Evolutionary conservation across 2,329 filamentous ascomycete genomes (phyloP).

Genomic region (Hypoxylon sp.): DNA sequence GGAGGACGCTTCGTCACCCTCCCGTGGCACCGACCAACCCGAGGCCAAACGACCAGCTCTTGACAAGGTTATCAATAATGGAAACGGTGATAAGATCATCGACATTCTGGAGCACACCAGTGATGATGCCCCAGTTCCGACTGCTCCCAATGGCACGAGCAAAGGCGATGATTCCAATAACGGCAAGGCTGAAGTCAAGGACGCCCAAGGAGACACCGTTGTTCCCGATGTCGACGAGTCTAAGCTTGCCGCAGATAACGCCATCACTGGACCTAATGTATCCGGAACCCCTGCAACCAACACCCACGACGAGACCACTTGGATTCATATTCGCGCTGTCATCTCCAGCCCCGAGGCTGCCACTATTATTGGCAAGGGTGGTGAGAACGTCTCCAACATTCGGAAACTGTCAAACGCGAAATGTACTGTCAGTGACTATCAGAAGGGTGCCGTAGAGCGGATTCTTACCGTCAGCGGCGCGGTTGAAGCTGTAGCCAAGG

Average conservation of each 20-base stretch:
- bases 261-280: slow-evolving; percentile 57
- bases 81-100: slow-evolving; percentile 59
- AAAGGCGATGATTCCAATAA: slow-evolving; percentile 65
- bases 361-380: slow-evolving; percentile 97
- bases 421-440: slow-evolving; percentile 98
- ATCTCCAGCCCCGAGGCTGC: slow-evolving; percentile 98
- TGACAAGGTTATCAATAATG: slow-evolving; percentile 87
- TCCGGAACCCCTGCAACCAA: slow-evolving; percentile 61
- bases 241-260: slow-evolving; percentile 63
- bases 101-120: slow-evolving; percentile 59
- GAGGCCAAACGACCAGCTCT: slow-evolving; percentile 97
- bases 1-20: slow-evolving; percentile 96
- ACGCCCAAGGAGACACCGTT: slow-evolving; percentile 77
- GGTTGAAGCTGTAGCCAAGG: slow-evolving; percentile 97
- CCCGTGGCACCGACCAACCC: slow-evolving; percentile 90
- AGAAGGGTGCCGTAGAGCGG: slow-evolving; percentile 95
- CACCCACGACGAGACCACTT: slow-evolving; percentile 89
- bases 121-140: slow-evolving; percentile 55
- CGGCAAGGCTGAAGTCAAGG: slow-evolving; percentile 66
- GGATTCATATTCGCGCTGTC: slow-evolving; percentile 97
- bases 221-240: slow-evolving; percentile 74
- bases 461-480: slow-evolving; percentile 97
- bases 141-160: slow-evolving; percentile 63
- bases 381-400: slow-evolving; percentile 98
- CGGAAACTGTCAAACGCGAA: slow-evolving; percentile 95